Conservation (phyloP, 306 rosid species). For the Cyamopsis tetragonoloba region DNA sequence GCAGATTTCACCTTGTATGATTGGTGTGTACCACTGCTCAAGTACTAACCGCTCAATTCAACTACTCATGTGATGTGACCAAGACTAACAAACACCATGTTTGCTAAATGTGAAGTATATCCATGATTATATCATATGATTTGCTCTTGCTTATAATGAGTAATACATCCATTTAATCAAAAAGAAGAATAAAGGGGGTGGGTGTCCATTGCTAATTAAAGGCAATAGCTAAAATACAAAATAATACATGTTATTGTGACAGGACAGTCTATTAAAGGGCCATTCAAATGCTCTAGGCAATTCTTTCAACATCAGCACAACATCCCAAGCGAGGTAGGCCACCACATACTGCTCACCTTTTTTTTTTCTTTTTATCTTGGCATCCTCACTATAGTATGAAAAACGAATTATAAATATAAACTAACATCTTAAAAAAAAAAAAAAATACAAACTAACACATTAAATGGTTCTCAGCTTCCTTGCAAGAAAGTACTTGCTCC, state of each 20-base stretch:
- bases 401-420: constrained; percentile 19
- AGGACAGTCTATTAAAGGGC: constrained; percentile 31
- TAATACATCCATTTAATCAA: constrained; percentile 12
- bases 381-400: constrained; percentile 24
- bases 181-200: neutral
- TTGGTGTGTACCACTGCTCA: too few species aligned
- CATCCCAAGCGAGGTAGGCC: constrained; percentile 47
- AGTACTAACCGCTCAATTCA: too few species aligned
- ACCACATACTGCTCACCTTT: constrained; percentile 24
- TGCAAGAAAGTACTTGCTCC: constrained; percentile 29
- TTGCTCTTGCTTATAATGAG: neutral
- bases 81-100: neutral
- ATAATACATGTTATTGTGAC: constrained; percentile 29
- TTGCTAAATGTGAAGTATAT: neutral
- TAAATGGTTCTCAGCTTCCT: constrained; percentile 19
- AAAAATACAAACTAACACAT: constrained; percentile 10
- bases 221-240: constrained; percentile 17
- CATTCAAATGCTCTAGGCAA: constrained; percentile 22
- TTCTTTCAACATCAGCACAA: constrained; percentile 33
- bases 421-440: too few species aligned
- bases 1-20: too few species aligned
- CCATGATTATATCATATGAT: constrained; percentile 7
- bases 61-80: constrained; percentile 13
- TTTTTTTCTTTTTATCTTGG: constrained; percentile 30
- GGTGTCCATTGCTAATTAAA: neutral